These are phyloP conservation scores for Lodderomyces margitis DNA, from an alignment of 1,139 yeast genomes.

Conservation along the genomic window DNA sequence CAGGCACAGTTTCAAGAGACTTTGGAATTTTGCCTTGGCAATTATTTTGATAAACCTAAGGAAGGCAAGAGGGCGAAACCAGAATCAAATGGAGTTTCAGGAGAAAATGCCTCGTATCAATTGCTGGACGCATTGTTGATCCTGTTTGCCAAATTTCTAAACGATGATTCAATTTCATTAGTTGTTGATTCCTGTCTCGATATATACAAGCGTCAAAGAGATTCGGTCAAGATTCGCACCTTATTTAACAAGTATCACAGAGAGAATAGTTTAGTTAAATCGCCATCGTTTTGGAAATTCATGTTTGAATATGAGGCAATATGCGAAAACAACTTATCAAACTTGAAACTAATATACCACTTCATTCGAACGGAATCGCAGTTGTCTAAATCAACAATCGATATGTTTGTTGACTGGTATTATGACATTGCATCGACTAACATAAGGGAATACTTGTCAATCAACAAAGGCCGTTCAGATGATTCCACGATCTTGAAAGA, in stretches of 20 bases:
- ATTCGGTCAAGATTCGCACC: slow-evolving; percentile 11
- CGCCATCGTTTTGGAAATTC: slow-evolving; percentile 54
- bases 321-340: slow-evolving; percentile 36
- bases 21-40: slow-evolving; percentile 20
- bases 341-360: slow-evolving; percentile 42
- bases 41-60: slow-evolving; percentile 19
- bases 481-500: slow-evolving; percentile 24
- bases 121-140: slow-evolving; percentile 12
- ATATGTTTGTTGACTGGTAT: slow-evolving; percentile 29
- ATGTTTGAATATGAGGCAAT: slow-evolving; percentile 52
- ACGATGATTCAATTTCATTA: slow-evolving; percentile 32
- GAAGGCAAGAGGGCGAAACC: slow-evolving; percentile 9
- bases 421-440: slow-evolving; percentile 28
- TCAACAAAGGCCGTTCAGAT: slow-evolving; percentile 18
- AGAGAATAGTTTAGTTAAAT: slow-evolving; percentile 33
- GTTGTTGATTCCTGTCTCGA: slow-evolving; percentile 23
- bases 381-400: slow-evolving; percentile 48
- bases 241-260: slow-evolving; percentile 43
- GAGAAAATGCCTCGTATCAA: not conserved
- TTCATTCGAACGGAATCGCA: slow-evolving; percentile 42
- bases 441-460: slow-evolving; percentile 15
- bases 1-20: slow-evolving; percentile 9
- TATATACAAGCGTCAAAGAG: slow-evolving; percentile 2
- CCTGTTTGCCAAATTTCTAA: slow-evolving; percentile 17
- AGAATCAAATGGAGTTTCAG: slow-evolving; percentile 1